Percentiles rank a stretch among this genome's conserved stretches.
Evolutionary conservation across 1,284 basidiomycete genomes (phyloP).

Genomic region (Meira nashicola): DNA sequence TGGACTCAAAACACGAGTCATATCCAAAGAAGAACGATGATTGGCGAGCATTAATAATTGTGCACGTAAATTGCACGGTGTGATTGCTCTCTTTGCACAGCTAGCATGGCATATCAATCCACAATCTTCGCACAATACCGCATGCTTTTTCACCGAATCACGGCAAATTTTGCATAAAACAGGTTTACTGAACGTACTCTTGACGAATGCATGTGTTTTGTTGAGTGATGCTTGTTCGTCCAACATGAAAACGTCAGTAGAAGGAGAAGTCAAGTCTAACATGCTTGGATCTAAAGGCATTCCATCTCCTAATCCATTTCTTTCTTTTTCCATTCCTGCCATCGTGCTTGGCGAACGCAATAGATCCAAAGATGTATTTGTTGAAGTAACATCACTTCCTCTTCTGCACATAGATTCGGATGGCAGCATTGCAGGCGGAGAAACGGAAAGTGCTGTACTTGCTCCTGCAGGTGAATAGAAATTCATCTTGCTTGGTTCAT

Average conservation of each 20-base stretch:
- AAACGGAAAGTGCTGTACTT: neutral
- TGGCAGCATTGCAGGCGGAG: neutral
- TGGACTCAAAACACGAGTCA: conserved; percentile 12
- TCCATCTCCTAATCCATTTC: neutral
- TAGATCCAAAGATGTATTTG: conserved; percentile 6
- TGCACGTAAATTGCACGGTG: conserved; percentile 75
- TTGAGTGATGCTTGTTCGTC: neutral
- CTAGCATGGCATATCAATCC: conserved; percentile 79
- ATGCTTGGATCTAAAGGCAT: conserved; percentile 23
- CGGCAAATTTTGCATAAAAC: conserved; percentile 81
- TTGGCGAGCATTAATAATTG: conserved; percentile 51
- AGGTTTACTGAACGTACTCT: conserved; percentile 86
- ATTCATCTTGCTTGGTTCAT: neutral
- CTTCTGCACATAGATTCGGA: neutral
- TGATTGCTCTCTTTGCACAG: conserved; percentile 69
- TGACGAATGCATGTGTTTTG: conserved; percentile 70
- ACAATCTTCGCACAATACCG: conserved; percentile 81
- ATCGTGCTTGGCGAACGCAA: conserved; percentile 15
- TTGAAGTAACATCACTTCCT: conserved; percentile 11
- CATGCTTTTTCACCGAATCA: conserved; percentile 73
- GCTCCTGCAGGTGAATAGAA: neutral
- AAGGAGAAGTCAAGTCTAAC: conserved; percentile 22
- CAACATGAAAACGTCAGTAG: neutral
- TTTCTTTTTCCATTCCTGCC: conserved; percentile 1
- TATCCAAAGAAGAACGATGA: conserved; percentile 28